Evolutionary conservation across 495 filamentous ascomycete genomes (phyloP).

Genomic region (Aspergillus homomorphus): DNA sequence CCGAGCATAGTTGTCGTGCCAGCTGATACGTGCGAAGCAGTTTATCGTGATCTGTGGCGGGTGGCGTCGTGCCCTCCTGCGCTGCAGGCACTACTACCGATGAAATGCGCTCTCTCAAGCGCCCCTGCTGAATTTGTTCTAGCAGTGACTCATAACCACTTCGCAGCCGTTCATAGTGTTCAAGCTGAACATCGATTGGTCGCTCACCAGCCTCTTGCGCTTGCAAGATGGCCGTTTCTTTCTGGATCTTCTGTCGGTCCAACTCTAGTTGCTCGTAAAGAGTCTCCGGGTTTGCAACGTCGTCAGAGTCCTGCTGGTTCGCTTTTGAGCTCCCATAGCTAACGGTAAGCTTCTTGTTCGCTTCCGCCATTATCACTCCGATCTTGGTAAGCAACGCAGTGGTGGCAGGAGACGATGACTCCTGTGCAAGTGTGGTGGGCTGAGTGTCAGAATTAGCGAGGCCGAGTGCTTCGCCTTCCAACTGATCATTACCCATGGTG

Average conservation of each 20-base stretch:
- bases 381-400: conserved; percentile 41
- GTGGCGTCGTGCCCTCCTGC: conserved; percentile 15
- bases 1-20: conserved; percentile 34
- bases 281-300: conserved; percentile 42
- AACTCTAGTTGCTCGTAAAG: conserved; percentile 44
- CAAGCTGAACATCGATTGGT: conserved; percentile 27
- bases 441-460: conserved; percentile 25
- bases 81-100: conserved; percentile 15
- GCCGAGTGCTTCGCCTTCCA: conserved; percentile 29
- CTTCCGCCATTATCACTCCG: conserved; percentile 42
- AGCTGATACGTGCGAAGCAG: conserved; percentile 32
- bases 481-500: conserved; percentile 44
- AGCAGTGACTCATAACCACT: conserved; percentile 41
- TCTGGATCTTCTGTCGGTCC: conserved; percentile 43
- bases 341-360: conserved; percentile 41
- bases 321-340: conserved; percentile 41
- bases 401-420: conserved; percentile 27
- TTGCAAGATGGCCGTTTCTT: conserved; percentile 27
- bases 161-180: conserved; percentile 36
- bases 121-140: conserved; percentile 36
- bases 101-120: conserved; percentile 27
- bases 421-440: conserved; percentile 20
- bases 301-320: conserved; percentile 36
- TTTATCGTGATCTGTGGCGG: conserved; percentile 25
- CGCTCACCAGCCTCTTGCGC: conserved; percentile 35